phyloP scores from a whole-genome alignment of 2,329 filamentous ascomycete species.

The Conoideocrella luteorostrata region DNA sequence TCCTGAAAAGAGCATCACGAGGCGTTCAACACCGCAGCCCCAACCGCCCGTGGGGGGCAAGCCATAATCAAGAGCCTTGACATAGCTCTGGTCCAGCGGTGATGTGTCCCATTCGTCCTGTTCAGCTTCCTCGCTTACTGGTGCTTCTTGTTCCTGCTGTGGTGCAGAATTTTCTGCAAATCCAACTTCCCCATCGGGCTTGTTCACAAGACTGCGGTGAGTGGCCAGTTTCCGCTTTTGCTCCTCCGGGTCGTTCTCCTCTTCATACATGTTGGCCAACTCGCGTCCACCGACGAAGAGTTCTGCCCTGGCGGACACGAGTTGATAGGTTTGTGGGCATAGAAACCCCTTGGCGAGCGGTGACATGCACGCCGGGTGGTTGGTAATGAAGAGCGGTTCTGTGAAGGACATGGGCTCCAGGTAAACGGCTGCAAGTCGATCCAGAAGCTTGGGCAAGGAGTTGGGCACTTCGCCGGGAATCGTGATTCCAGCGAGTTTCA shows the following conservation, averaged over 20 bases:
- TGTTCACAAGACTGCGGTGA: conserved; percentile 36
- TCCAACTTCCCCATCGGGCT: conserved; percentile 23
- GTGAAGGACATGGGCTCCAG: conserved; percentile 68
- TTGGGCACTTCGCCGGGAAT: conserved; percentile 58
- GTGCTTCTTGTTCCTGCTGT: conserved; percentile 18
- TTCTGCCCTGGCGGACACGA: conserved; percentile 75
- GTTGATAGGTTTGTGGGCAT: conserved; percentile 61
- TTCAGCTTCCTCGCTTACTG: conserved; percentile 28
- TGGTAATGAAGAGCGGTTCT: conserved; percentile 73
- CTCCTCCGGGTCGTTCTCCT: conserved; percentile 87
- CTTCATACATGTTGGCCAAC: conserved; percentile 94
- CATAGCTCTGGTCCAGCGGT: conserved; percentile 69
- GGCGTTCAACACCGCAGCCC: conserved; percentile 86
- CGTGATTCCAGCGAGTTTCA: conserved; percentile 53
- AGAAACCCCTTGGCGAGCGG: conserved; percentile 83
- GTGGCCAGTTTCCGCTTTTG: conserved; percentile 76
- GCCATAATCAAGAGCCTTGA: conserved; percentile 78
- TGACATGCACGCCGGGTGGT: conserved; percentile 86
- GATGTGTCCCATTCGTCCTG: conserved; percentile 39
- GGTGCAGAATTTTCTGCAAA: conserved; percentile 15
- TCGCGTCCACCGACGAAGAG: conserved; percentile 77
- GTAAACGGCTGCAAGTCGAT: conserved; percentile 68
- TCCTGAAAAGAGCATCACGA: conserved; percentile 86
- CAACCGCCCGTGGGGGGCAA: conserved; percentile 95
- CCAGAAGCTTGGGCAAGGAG: conserved; percentile 65